A percentile compares a stretch with the other conserved stretches of the same genome.
Evolutionary conservation across 73 alveolate species (phyloP).

Genomic region (Symbiodinium pilosum): DNA sequence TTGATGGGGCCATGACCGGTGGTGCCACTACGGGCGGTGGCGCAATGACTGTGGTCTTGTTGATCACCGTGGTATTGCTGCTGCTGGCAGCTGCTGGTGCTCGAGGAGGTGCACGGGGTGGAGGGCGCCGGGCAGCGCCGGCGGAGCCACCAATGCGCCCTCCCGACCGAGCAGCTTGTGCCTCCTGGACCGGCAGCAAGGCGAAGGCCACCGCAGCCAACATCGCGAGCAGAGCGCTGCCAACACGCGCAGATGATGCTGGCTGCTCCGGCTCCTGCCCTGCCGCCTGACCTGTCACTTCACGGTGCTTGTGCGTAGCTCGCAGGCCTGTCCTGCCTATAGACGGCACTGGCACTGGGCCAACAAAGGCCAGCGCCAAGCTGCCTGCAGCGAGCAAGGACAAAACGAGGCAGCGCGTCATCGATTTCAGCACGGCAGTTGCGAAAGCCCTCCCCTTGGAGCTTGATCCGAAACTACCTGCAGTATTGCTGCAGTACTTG

Average conservation of each 20-base stretch:
- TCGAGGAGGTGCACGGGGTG: conserved; percentile 54
- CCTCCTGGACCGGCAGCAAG: conserved; percentile 22
- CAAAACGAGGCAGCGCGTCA: not conserved
- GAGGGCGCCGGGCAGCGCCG: conserved; percentile 20
- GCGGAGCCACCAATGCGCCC: conserved; percentile 92
- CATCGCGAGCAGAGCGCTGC: not conserved
- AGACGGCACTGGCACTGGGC: not conserved
- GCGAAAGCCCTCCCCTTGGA: too few relatives aligned
- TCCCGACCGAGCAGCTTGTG: conserved; percentile 69
- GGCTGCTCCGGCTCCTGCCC: not conserved
- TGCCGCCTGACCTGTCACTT: not conserved
- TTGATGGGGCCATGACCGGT: conserved; percentile 38
- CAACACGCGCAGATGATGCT: not conserved
- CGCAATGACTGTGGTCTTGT: conserved; percentile 73
- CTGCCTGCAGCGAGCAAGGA: not conserved
- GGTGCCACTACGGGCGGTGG: conserved; percentile 60
- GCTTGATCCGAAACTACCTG: not conserved
- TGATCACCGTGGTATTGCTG: conserved; percentile 74
- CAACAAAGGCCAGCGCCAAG: not conserved
- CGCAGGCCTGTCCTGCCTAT: not conserved
- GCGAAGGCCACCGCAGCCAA: not conserved
- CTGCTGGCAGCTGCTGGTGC: conserved; percentile 31
- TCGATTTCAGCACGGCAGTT: too few relatives aligned
- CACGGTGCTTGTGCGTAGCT: not conserved
- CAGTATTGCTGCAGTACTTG: too few relatives aligned